Evolutionary conservation across 2,329 filamentous ascomycete species (phyloP).

Genomic region (Venturia pyrina): DNA sequence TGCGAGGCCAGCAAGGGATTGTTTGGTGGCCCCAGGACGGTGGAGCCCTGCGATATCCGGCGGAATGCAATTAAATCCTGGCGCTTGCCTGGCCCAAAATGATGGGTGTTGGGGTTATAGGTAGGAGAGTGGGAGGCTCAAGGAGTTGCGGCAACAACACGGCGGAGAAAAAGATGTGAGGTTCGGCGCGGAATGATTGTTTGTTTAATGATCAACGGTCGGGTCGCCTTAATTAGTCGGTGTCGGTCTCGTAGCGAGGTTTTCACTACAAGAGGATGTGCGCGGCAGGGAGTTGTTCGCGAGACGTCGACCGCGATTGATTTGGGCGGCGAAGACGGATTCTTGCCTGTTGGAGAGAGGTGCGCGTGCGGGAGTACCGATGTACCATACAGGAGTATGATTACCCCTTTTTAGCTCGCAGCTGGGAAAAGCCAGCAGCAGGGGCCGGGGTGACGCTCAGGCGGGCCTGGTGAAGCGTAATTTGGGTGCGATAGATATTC

Average conservation of each 20-base stretch:
- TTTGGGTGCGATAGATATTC: not conserved
- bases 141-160: not conserved
- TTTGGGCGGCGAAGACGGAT: not conserved
- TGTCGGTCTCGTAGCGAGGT: not conserved
- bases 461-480: not conserved
- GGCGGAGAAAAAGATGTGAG: not conserved
- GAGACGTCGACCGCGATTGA: not conserved
- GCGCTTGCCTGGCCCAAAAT: not conserved
- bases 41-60: not conserved
- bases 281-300: not conserved
- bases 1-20: constrained; percentile 1
- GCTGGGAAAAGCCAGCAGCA: not conserved
- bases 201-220: not conserved
- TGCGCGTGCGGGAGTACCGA: not conserved
- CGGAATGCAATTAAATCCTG: constrained; percentile 1
- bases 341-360: not conserved
- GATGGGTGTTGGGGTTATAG: not conserved
- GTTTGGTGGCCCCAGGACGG: not conserved
- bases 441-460: not conserved
- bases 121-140: not conserved
- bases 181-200: not conserved
- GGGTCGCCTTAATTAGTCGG: not conserved
- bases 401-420: not conserved
- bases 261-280: not conserved
- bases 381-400: not conserved